These are phyloP conservation scores for Marasmius tenuissimus DNA, from an alignment of 1,284 basidiomycete species.

Conservation along the genomic window DNA sequence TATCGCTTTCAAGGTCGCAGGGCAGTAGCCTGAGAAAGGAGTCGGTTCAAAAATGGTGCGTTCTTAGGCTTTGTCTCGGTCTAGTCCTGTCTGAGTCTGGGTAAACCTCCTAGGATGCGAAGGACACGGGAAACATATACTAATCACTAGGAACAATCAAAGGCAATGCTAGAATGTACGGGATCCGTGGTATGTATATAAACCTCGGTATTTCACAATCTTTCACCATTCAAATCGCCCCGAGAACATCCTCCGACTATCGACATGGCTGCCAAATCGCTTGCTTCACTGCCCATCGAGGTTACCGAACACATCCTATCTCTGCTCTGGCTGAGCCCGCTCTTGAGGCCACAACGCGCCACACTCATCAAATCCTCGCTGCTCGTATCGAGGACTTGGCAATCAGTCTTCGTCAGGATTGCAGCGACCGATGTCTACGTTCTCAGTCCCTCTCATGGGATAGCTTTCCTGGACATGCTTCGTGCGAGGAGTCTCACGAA, in stretches of 20 bases:
- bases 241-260: background rate
- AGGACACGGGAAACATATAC: background rate
- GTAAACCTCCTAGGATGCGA: background rate
- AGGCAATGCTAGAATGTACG: background rate
- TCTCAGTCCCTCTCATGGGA: background rate
- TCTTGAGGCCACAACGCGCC: background rate
- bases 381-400: background rate
- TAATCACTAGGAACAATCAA: background rate
- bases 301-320: constrained; percentile 23
- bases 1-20: no score
- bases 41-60: no score
- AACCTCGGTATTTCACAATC: background rate
- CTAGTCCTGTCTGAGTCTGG: background rate
- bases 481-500: background rate
- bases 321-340: background rate
- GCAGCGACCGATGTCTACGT: background rate
- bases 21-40: no score
- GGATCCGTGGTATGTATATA: background rate
- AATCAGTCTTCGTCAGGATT: background rate
- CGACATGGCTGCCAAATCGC: background rate
- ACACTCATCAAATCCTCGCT: background rate
- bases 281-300: constrained; percentile 25
- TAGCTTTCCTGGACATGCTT: background rate
- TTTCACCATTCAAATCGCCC: no score
- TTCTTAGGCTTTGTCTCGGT: background rate